These are phyloP conservation scores for Fusarium pininemorale DNA, from an alignment of 2,329 filamentous ascomycete genomes.

Conservation along the genomic window DNA sequence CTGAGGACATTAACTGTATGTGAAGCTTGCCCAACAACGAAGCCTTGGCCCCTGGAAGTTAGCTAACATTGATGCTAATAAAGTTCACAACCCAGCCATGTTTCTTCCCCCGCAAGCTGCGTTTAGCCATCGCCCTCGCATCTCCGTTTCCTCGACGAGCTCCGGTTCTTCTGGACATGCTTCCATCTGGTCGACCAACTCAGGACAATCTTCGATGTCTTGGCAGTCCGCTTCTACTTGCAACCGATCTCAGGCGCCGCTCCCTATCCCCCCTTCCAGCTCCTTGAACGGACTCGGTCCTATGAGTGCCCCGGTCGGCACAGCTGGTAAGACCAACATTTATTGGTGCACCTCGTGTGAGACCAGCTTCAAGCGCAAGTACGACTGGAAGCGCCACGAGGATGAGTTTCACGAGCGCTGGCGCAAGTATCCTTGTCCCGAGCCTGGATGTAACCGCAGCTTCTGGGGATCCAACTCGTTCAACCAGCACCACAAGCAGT, in stretches of 20 bases:
- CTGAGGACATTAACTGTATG: conserved; percentile 42
- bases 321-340: conserved; percentile 54
- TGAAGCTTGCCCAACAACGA: conserved; percentile 21
- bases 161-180: conserved; percentile 60
- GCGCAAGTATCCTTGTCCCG: conserved; percentile 73
- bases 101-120: conserved; percentile 50
- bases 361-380: conserved; percentile 73
- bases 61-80: conserved; percentile 20
- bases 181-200: conserved; percentile 57
- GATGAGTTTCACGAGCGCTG: conserved; percentile 75
- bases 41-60: not conserved
- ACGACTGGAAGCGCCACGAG: conserved; percentile 76
- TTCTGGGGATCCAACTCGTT: conserved; percentile 75
- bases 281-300: conserved; percentile 47
- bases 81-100: conserved; percentile 40
- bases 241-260: conserved; percentile 49
- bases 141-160: conserved; percentile 61
- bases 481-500: conserved; percentile 73
- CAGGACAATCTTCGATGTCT: conserved; percentile 52
- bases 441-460: conserved; percentile 70
- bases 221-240: conserved; percentile 49
- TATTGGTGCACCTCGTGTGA: conserved; percentile 69
- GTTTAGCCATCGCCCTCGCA: conserved; percentile 54
- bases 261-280: conserved; percentile 48
- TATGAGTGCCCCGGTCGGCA: conserved; percentile 37